Evolutionary conservation across 2,329 filamentous ascomycete species (phyloP).

Genomic region (Neonectria sp.): DNA sequence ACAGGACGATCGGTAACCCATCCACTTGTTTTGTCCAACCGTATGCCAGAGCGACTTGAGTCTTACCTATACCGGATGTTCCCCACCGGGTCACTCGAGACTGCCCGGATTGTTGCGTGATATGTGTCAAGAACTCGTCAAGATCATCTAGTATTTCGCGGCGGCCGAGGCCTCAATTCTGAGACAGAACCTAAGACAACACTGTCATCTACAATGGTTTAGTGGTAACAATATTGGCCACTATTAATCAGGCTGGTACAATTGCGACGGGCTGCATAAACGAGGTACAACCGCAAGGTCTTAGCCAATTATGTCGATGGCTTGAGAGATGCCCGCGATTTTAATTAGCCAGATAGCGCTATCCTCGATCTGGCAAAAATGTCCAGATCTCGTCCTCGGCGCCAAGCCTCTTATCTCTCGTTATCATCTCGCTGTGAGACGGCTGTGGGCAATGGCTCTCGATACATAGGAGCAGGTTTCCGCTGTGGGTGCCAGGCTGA

Average conservation of each 20-base stretch:
- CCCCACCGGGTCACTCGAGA: no score
- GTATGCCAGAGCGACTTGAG: no score
- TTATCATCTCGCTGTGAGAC: not conserved
- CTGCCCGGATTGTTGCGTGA: no score
- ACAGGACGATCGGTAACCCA: no score
- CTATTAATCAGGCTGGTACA: not conserved
- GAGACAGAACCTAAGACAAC: no score
- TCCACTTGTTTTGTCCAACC: no score
- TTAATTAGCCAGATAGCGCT: conserved; percentile 16
- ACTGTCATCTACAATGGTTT: not conserved
- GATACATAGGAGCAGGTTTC: conserved; percentile 9
- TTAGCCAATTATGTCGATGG: not conserved
- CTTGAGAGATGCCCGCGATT: not conserved
- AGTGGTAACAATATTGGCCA: not conserved
- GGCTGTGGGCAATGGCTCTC: not conserved
- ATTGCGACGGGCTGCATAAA: not conserved
- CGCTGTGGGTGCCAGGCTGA: not conserved
- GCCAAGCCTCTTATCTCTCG: conserved; percentile 26
- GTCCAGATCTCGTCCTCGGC: conserved; percentile 15
- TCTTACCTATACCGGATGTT: no score
- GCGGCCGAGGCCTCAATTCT: no score
- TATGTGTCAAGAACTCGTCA: no score
- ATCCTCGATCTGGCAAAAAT: conserved; percentile 19
- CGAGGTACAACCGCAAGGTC: not conserved
- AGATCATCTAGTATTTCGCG: no score